Percentiles rank a stretch among this genome's conserved stretches.
Evolutionary conservation across 768 basidiomycete genomes (phyloP).

Genomic region (Xerocomellus dryophilus): DNA sequence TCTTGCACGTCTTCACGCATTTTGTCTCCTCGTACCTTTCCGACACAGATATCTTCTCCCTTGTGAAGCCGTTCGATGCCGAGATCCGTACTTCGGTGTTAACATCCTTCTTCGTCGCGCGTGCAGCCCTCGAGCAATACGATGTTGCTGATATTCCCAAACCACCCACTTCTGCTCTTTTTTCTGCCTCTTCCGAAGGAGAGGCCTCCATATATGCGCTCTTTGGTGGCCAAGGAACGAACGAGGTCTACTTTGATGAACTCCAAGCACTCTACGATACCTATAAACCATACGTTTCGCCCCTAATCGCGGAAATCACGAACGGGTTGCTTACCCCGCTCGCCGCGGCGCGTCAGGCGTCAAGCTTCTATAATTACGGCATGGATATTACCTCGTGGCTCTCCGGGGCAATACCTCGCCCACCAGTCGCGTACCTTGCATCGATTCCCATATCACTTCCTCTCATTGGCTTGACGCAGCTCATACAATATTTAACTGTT

Average conservation of each 20-base stretch:
- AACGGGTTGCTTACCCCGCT: constrained; percentile 69
- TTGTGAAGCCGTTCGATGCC: constrained; percentile 69
- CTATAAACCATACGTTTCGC: constrained; percentile 81
- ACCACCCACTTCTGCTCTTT: constrained; percentile 63
- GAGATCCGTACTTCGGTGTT: constrained; percentile 77
- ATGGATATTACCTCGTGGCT: constrained; percentile 87
- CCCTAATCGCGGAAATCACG: constrained; percentile 66
- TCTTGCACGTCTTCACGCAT: constrained; percentile 70
- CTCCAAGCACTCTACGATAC: constrained; percentile 87
- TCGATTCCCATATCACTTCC: constrained; percentile 93
- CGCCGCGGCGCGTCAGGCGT: constrained; percentile 50
- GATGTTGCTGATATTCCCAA: constrained; percentile 54
- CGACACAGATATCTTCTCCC: constrained; percentile 74
- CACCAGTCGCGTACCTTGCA: constrained; percentile 81
- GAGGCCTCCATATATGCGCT: constrained; percentile 83
- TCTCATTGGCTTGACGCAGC: constrained; percentile 93
- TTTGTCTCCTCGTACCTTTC: constrained; percentile 77
- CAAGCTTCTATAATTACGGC: constrained; percentile 73
- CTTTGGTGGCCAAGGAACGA: constrained; percentile 97
- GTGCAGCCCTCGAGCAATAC: constrained; percentile 62
- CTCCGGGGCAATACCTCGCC: constrained; percentile 62
- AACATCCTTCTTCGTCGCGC: constrained; percentile 73
- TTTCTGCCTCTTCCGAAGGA: constrained; percentile 57
- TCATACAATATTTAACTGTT: constrained; percentile 85
- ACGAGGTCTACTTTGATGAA: constrained; percentile 98